Conservation (phyloP, 2,329 filamentous ascomycete species). For the Trichoderma simmonsii region DNA sequence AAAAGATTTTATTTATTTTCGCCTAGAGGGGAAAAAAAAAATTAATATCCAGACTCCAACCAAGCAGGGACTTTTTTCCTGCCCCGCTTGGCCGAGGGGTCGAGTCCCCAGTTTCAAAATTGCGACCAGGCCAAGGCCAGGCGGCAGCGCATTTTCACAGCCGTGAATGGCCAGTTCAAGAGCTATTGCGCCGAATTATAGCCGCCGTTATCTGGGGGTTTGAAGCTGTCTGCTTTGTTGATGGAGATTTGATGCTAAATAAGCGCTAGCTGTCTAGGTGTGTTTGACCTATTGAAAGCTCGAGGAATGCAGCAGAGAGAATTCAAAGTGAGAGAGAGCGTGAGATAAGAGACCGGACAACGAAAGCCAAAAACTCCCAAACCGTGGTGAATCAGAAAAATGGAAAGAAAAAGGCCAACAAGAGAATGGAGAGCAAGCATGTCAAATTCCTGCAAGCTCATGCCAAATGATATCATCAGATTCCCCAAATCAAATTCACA, state of each 20-base stretch:
- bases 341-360: neutral
- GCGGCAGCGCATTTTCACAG: neutral
- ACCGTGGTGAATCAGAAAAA: neutral
- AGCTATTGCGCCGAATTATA: slow-evolving; percentile 13
- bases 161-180: neutral
- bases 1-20: slow-evolving; percentile 18
- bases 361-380: neutral
- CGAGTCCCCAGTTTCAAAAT: slow-evolving; percentile 11
- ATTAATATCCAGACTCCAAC: slow-evolving; percentile 18
- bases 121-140: neutral
- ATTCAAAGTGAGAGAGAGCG: neutral
- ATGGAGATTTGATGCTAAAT: neutral
- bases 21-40: slow-evolving; percentile 22
- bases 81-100: slow-evolving; percentile 20
- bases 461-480: neutral
- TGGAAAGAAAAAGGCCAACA: neutral
- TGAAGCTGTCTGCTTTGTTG: neutral
- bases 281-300: neutral
- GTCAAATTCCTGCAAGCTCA: neutral
- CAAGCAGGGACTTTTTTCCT: slow-evolving; percentile 4
- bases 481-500: neutral
- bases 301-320: neutral
- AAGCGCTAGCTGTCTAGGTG: neutral
- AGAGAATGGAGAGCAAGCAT: neutral
- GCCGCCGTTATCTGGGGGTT: neutral